Evolutionary conservation across 73 alveolate species (phyloP), one percentile per base, ranked within the genome.

Genomic region (Tetrahymena malaccensis): DNA sequence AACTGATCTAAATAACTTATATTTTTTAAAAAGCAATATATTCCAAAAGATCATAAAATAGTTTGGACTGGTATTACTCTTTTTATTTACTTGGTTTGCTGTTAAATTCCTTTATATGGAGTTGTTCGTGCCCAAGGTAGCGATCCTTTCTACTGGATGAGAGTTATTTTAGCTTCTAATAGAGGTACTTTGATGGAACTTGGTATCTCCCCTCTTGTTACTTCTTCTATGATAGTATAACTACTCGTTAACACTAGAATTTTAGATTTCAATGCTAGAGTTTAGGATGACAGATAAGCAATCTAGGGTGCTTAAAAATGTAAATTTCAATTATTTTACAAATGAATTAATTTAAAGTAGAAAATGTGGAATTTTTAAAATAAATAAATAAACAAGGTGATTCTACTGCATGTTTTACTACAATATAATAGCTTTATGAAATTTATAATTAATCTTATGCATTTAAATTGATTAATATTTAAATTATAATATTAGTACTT

Each of bases 161-260:
- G 99, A 98, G 99, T 99, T 94, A 99, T 99, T 95, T 98, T 99
- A 95, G 99, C 99, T 84, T 99, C 99, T 19, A 99, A 99, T 96
- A 98, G 99, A 97, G 99, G 99, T 56, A 98, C 99, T n/a, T 98
- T 99, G 93, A 99, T 99, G 99, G 99, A 99, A 98, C 98, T 98
- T 94, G 99, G 99, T 94, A 99, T 99, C 93, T 98, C 99, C 56
- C 99, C 99, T 50, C 99, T 99, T 95, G 99, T 99, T 96, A 99
- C 97, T 50, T 95, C 97, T 85, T 94, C 95, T 84, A 95, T 95
- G 97, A 95, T 95, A 43, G 84, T 95, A 17, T 40, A 95, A 95
- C 85, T 95, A 21, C 58, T 95, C 1, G 94, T 85, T 31, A 94
- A 94, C 25, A 94, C 94, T 17, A 94, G 97, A 95, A 84, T 95